These are phyloP conservation scores for Avena atlantica DNA, from an alignment of 176 grass and related monocot genomes.

Conservation along the genomic window DNA sequence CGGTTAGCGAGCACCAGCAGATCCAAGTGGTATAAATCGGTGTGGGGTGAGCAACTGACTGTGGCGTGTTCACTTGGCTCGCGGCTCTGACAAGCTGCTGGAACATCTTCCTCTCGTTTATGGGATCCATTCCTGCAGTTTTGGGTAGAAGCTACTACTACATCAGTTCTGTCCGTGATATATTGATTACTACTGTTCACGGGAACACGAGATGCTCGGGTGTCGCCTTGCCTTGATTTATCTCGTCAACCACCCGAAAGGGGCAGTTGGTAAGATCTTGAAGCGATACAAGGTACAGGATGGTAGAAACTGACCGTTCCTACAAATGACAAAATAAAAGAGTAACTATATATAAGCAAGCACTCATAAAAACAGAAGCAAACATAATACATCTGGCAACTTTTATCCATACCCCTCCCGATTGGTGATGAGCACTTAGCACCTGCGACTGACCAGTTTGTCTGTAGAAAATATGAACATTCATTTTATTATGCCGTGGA, in stretches of 20 bases:
- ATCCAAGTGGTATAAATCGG: background rate
- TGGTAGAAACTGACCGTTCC: conserved; percentile 97
- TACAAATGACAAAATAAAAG: conserved; percentile 43
- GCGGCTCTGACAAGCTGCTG: conserved; percentile 96
- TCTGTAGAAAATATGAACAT: conserved; percentile 52
- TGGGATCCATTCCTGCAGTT: conserved; percentile 90
- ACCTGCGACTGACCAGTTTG: conserved; percentile 90
- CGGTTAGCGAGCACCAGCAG: background rate
- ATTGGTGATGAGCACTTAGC: conserved; percentile 95
- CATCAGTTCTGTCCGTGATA: background rate
- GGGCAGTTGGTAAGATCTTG: conserved; percentile 97
- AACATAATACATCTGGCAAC: background rate
- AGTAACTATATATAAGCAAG: conserved; percentile 14
- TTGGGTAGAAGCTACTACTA: background rate
- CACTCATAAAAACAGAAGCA: background rate
- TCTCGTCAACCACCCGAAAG: conserved; percentile 94
- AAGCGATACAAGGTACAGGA: conserved; percentile 90
- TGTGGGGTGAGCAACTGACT: conserved; percentile 50
- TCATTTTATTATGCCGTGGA: background rate
- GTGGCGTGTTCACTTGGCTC: conserved; percentile 86
- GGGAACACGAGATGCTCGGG: background rate
- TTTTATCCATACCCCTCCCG: conserved; percentile 82
- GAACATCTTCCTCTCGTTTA: conserved; percentile 99
- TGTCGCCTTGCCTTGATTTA: conserved; percentile 78
- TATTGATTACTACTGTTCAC: background rate